These are phyloP conservation scores for Botrytis medusae DNA, from an alignment of 2,329 filamentous ascomycete genomes.

Conservation along the genomic window DNA sequence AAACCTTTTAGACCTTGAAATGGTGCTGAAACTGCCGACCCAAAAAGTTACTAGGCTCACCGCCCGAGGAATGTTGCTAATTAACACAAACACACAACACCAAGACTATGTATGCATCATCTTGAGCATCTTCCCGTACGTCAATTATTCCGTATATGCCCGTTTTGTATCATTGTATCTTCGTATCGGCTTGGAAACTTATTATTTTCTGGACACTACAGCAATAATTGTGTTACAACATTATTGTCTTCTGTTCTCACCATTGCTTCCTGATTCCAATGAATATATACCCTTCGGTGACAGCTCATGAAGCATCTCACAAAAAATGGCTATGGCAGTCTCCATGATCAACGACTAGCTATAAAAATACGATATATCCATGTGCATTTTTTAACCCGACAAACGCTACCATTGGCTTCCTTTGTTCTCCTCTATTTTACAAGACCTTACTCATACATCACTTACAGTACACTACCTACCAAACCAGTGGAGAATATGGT, in stretches of 20 bases:
- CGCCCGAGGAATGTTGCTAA: conserved; percentile 5
- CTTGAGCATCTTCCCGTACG: conserved; percentile 7
- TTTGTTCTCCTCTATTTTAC: background rate
- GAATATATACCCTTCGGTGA: background rate
- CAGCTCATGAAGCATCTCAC: background rate
- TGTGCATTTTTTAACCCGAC: background rate
- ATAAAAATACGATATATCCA: background rate
- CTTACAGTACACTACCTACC: background rate
- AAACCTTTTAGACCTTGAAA: background rate
- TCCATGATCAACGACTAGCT: background rate
- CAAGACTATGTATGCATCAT: conserved; percentile 16
- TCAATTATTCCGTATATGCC: background rate
- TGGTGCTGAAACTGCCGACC: background rate
- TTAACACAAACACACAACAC: conserved; percentile 11
- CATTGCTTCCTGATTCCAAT: background rate
- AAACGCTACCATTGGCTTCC: background rate
- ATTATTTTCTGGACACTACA: background rate
- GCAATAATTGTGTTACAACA: conserved; percentile 6
- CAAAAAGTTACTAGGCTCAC: conserved; percentile 2
- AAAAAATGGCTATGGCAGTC: background rate
- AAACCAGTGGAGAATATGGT: conserved; percentile 1
- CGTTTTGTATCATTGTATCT: background rate
- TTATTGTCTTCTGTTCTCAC: too few species aligned
- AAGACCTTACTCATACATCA: background rate
- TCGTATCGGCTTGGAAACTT: background rate